Percentiles rank a stretch among this genome's conserved stretches.
phyloP scores from a whole-genome alignment of 495 filamentous ascomycete genomes.

The Aspergillus carlsbadensis region DNA sequence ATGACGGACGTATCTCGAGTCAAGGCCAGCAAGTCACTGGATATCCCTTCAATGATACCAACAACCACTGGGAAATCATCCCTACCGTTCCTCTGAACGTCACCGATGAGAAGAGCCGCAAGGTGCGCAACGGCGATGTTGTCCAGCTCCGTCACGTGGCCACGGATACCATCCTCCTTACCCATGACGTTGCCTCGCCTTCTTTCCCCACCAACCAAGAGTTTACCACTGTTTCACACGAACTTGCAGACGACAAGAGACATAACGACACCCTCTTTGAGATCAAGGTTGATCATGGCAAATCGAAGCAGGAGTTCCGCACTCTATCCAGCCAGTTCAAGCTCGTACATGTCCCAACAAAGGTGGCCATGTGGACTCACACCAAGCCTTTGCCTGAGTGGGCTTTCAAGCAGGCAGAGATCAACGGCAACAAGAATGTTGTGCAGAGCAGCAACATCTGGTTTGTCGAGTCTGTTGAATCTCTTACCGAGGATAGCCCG shows the following conservation, averaged over 20 bases:
- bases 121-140: slow-evolving; percentile 80
- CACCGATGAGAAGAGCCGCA: slow-evolving; percentile 52
- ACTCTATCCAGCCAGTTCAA: slow-evolving; percentile 91
- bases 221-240: slow-evolving; percentile 79
- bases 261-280: slow-evolving; percentile 93
- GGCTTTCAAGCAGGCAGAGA: slow-evolving; percentile 95
- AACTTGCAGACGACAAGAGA: slow-evolving; percentile 72
- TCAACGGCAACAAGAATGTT: slow-evolving; percentile 98
- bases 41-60: slow-evolving; percentile 97
- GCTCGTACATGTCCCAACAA: slow-evolving; percentile 86
- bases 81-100: slow-evolving; percentile 57
- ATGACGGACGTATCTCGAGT: slow-evolving; percentile 95
- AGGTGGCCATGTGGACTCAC: slow-evolving; percentile 99
- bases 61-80: slow-evolving; percentile 96
- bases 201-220: slow-evolving; percentile 98
- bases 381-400: slow-evolving; percentile 90
- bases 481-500: slow-evolving; percentile 63
- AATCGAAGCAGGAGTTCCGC: slow-evolving; percentile 79
- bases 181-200: slow-evolving; percentile 98
- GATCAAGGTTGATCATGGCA: slow-evolving; percentile 83
- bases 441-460: slow-evolving; percentile 88
- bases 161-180: slow-evolving; percentile 83
- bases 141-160: slow-evolving; percentile 85
- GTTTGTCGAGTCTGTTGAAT: slow-evolving; percentile 88
- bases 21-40: slow-evolving; percentile 98